Evolutionary conservation across 768 basidiomycete genomes (phyloP).

Genomic region (Mycena metata): DNA sequence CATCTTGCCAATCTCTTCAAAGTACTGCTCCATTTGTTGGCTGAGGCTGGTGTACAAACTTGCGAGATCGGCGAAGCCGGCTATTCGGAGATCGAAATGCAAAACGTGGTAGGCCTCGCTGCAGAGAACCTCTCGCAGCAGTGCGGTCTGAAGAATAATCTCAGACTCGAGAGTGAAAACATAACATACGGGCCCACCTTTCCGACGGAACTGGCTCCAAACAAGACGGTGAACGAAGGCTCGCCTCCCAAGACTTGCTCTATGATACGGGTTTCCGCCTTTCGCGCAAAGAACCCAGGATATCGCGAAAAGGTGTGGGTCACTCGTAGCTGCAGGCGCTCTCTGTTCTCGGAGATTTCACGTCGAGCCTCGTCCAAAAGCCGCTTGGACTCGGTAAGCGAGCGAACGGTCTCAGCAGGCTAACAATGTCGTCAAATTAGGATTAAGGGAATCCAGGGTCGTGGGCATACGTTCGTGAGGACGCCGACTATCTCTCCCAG

Average conservation of each 20-base stretch:
- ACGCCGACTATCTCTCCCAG: constrained; percentile 85
- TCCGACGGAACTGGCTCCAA: constrained; percentile 85
- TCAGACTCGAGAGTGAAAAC: background rate
- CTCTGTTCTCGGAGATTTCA: constrained; percentile 78
- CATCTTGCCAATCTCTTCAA: constrained; percentile 70
- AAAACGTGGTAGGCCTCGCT: constrained; percentile 80
- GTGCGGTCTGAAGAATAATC: constrained; percentile 67
- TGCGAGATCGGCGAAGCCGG: constrained; percentile 85
- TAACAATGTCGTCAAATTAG: constrained; percentile 43
- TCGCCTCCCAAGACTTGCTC: constrained; percentile 77
- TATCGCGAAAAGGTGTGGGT: constrained; percentile 85
- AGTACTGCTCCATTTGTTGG: constrained; percentile 86
- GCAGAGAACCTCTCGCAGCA: constrained; percentile 83
- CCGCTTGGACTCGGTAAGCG: constrained; percentile 81
- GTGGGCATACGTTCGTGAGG: constrained; percentile 72
- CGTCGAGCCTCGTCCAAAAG: constrained; percentile 83
- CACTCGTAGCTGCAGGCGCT: constrained; percentile 73
- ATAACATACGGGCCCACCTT: constrained; percentile 62
- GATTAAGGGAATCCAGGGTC: background rate
- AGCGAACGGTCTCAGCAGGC: constrained; percentile 85
- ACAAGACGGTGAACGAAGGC: constrained; percentile 84
- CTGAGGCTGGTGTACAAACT: constrained; percentile 85
- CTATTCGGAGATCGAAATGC: constrained; percentile 86
- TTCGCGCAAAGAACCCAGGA: constrained; percentile 80
- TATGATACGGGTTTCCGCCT: constrained; percentile 73